Percentiles rank a stretch among this genome's conserved stretches.
phyloP scores from a whole-genome alignment of 2,329 filamentous ascomycete species.

The Nannizziopsis arthrosporioides region DNA sequence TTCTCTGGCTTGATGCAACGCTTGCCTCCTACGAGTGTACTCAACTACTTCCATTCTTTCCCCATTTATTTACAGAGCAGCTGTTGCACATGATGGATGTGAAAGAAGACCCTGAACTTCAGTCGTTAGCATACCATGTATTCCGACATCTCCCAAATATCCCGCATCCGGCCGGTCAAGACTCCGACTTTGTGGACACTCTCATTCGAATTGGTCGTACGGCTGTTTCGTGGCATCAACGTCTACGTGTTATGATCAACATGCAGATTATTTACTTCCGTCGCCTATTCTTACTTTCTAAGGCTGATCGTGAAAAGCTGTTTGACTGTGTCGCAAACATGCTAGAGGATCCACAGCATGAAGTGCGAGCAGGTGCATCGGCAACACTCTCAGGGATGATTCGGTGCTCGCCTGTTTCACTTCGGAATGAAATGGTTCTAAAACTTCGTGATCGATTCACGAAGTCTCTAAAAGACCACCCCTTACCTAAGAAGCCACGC shows the following conservation, averaged over 20 bases:
- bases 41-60: constrained; percentile 82
- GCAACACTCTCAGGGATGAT: constrained; percentile 96
- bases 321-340: constrained; percentile 93
- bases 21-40: constrained; percentile 88
- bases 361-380: constrained; percentile 86
- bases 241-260: constrained; percentile 86
- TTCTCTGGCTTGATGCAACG: constrained; percentile 88
- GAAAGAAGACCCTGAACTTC: constrained; percentile 93
- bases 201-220: constrained; percentile 79
- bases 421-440: constrained; percentile 67
- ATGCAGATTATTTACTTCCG: constrained; percentile 99
- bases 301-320: constrained; percentile 62
- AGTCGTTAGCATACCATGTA: constrained; percentile 88
- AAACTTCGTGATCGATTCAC: constrained; percentile 71
- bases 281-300: constrained; percentile 73
- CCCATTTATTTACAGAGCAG: constrained; percentile 76
- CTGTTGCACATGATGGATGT: constrained; percentile 99
- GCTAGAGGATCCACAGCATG: constrained; percentile 81
- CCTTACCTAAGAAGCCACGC: constrained; percentile 60
- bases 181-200: constrained; percentile 69
- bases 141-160: constrained; percentile 95
- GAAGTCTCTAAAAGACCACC: constrained; percentile 64
- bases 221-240: constrained; percentile 86
- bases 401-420: constrained; percentile 71
- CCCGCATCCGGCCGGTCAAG: constrained; percentile 76